Percentiles rank a stretch among this genome's conserved stretches.
Evolutionary conservation across 352 stramenopile species (phyloP).

Genomic region (Phytophthora pini): DNA sequence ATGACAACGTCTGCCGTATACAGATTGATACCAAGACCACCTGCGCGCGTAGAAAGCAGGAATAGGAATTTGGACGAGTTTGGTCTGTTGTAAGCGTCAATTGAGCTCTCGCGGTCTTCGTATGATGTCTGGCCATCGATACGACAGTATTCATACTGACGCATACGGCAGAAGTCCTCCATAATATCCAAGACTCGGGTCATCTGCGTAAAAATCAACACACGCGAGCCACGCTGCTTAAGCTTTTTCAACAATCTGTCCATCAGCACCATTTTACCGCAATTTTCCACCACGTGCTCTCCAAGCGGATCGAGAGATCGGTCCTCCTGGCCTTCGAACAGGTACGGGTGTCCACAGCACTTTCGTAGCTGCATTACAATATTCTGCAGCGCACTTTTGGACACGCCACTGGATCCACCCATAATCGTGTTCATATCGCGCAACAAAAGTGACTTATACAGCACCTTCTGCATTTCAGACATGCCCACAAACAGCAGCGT

Average conservation of each 20-base stretch:
- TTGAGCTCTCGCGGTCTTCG: constrained; percentile 84
- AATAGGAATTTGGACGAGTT: constrained; percentile 98
- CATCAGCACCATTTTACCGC: constrained; percentile 97
- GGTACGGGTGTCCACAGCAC: constrained; percentile 92
- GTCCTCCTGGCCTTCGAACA: constrained; percentile 97
- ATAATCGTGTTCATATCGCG: constrained; percentile 95
- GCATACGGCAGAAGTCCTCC: constrained; percentile 96
- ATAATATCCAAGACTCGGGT: constrained; percentile 94
- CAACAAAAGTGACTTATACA: constrained; percentile 97
- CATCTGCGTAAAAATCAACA: constrained; percentile 95
- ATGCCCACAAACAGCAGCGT: constrained; percentile 94
- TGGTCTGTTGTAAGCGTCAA: constrained; percentile 96
- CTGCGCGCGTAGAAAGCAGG: constrained; percentile 96
- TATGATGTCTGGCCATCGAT: constrained; percentile 91
- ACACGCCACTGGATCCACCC: constrained; percentile 68
- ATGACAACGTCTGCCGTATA: constrained; percentile 99
- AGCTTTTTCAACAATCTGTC: constrained; percentile 93
- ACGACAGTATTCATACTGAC: constrained; percentile 89
- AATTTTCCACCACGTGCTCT: constrained; percentile 97
- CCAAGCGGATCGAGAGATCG: constrained; percentile 93
- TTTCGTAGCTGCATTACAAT: constrained; percentile 91
- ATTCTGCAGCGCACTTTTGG: constrained; percentile 83
- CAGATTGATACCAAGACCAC: constrained; percentile 99
- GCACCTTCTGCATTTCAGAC: constrained; percentile 94
- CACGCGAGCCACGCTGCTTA: constrained; percentile 88